phyloP scores from a whole-genome alignment of 192 early-diverging fungal species.

The Physocladia obscura region DNA sequence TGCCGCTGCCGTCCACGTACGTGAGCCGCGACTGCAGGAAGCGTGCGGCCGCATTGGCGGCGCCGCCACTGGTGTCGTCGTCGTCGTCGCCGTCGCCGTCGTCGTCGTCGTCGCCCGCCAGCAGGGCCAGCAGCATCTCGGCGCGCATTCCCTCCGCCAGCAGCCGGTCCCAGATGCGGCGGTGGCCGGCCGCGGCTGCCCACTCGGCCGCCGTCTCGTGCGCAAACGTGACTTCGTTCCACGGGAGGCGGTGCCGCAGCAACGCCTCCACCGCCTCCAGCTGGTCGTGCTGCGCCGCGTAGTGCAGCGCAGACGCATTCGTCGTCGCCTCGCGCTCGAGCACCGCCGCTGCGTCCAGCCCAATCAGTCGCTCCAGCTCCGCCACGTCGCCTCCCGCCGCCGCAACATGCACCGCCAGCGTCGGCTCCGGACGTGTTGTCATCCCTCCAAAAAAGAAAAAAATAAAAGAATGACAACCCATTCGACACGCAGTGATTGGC shows the following conservation, averaged over 20 bases:
- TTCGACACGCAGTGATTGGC: background rate
- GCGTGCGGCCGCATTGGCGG: constrained; percentile 38
- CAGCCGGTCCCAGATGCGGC: constrained; percentile 72
- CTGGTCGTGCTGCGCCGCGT: constrained; percentile 25
- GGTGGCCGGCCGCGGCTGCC: constrained; percentile 68
- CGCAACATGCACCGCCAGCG: background rate
- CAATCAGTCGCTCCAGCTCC: background rate
- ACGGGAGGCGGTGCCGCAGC: constrained; percentile 62
- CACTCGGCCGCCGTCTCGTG: constrained; percentile 82
- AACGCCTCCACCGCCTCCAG: constrained; percentile 23
- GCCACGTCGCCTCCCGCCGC: background rate
- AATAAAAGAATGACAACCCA: background rate
- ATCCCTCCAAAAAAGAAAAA: too few relatives aligned
- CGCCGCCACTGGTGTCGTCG: constrained; percentile 42
- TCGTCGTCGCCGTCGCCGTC: background rate
- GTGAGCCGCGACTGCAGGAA: constrained; percentile 77
- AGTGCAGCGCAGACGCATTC: constrained; percentile 21
- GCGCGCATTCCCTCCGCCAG: constrained; percentile 81
- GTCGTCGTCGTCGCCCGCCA: constrained; percentile 24
- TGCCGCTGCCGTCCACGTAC: constrained; percentile 73
- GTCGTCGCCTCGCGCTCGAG: background rate
- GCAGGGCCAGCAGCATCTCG: constrained; percentile 55
- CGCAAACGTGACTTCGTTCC: constrained; percentile 77
- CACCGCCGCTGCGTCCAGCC: background rate
- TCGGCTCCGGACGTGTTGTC: too few relatives aligned